phyloP scores from a whole-genome alignment of 1,284 basidiomycete species.

The Marasmius sp. region DNA sequence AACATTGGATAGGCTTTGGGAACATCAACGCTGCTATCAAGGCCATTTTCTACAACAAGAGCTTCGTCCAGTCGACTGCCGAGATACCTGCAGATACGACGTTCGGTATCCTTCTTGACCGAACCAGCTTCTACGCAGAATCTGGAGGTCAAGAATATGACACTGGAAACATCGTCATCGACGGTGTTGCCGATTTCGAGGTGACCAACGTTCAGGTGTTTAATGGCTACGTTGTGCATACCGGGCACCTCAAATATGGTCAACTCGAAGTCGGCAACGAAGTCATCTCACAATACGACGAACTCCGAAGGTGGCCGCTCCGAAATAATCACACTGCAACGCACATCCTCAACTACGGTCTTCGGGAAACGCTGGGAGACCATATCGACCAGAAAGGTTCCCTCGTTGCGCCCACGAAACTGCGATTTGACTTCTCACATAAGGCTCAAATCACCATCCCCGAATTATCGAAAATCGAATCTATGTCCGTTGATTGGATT shows the following conservation, averaged over 20 bases:
- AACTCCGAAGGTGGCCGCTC: constrained; percentile 92
- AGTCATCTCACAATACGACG: constrained; percentile 61
- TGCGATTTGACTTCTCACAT: constrained; percentile 99
- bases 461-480: constrained; percentile 86
- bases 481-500: constrained; percentile 88
- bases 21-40: constrained; percentile 79
- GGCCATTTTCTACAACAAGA: constrained; percentile 84
- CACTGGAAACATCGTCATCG: constrained; percentile 92
- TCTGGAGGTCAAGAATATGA: constrained; percentile 97
- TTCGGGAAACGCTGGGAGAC: constrained; percentile 93
- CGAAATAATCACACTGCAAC: constrained; percentile 99
- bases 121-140: constrained; percentile 98
- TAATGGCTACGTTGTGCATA: constrained; percentile 74
- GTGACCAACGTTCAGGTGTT: constrained; percentile 88
- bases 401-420: constrained; percentile 91
- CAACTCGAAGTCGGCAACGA: constrained; percentile 38
- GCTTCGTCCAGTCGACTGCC: constrained; percentile 72
- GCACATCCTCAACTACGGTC: constrained; percentile 93
- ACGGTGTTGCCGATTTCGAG: constrained; percentile 89
- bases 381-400: constrained; percentile 99
- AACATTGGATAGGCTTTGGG: constrained; percentile 55
- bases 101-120: constrained; percentile 90
- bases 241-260: constrained; percentile 78
- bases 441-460: constrained; percentile 78
- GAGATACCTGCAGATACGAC: constrained; percentile 61